Evolutionary conservation across 2,329 filamentous ascomycete species (phyloP).

Genomic region (Atkinsonella hypoxylon): DNA sequence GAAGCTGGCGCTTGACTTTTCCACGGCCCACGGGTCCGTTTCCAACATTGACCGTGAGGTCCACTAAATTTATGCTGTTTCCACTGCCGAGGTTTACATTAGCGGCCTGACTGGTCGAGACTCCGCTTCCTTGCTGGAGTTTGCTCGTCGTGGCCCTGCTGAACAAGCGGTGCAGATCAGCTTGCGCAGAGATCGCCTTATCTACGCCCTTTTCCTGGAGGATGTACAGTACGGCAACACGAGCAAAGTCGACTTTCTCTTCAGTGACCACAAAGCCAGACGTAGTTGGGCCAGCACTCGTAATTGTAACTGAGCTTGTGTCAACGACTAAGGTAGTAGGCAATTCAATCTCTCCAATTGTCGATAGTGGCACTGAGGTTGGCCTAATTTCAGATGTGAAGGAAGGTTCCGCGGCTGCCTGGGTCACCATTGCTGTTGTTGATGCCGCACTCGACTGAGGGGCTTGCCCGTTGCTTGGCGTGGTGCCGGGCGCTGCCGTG

Average conservation of each 20-base stretch:
- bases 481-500: neutral
- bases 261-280: slow-evolving; percentile 38
- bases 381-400: neutral
- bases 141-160: slow-evolving; percentile 22
- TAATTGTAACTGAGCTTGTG: neutral
- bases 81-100: slow-evolving; percentile 30
- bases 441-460: neutral
- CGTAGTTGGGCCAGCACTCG: neutral
- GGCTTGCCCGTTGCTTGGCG: neutral
- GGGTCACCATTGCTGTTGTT: neutral
- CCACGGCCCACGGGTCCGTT: slow-evolving; percentile 17
- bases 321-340: slow-evolving; percentile 1
- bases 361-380: neutral
- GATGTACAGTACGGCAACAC: slow-evolving; percentile 49
- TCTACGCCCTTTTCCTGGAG: slow-evolving; percentile 41
- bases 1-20: slow-evolving; percentile 10
- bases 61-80: slow-evolving; percentile 39
- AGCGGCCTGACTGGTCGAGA: slow-evolving; percentile 26
- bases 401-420: neutral
- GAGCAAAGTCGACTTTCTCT: slow-evolving; percentile 49
- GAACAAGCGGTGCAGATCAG: slow-evolving; percentile 43
- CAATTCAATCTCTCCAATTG: neutral
- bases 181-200: slow-evolving; percentile 42
- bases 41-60: slow-evolving; percentile 29
- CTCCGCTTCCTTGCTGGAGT: slow-evolving; percentile 16